These are phyloP conservation scores for Gloeopeniophorella convolvens DNA, from an alignment of 768 basidiomycete species.

Conservation along the genomic window DNA sequence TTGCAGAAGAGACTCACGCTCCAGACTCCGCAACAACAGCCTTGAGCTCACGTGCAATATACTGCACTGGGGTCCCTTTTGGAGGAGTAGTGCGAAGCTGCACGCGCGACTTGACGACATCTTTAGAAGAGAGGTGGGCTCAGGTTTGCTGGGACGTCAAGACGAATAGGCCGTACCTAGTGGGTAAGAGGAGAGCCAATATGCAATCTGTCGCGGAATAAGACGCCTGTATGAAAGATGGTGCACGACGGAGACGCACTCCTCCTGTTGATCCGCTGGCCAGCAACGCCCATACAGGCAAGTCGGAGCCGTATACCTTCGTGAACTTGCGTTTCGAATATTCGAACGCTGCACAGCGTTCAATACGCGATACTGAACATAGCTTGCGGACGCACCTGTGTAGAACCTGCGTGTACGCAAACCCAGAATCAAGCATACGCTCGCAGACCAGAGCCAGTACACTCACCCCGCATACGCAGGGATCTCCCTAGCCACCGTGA, in stretches of 20 bases:
- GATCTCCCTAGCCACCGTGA: constrained; percentile 88
- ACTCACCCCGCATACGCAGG: constrained; percentile 87
- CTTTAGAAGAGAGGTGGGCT: constrained; percentile 31
- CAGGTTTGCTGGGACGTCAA: neutral
- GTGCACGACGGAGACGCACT: constrained; percentile 36
- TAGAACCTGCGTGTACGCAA: constrained; percentile 57
- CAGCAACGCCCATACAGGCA: constrained; percentile 83
- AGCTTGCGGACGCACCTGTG: constrained; percentile 37
- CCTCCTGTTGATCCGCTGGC: constrained; percentile 81
- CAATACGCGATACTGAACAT: neutral
- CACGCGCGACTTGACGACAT: constrained; percentile 87
- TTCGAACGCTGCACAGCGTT: constrained; percentile 61
- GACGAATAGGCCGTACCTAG: constrained; percentile 41
- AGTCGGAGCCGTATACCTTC: constrained; percentile 50
- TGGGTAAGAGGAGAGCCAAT: constrained; percentile 94
- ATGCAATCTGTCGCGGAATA: constrained; percentile 49
- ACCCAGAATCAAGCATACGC: neutral
- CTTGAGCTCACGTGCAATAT: constrained; percentile 67
- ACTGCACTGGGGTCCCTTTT: constrained; percentile 61
- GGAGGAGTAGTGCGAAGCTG: constrained; percentile 77
- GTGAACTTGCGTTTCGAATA: constrained; percentile 76
- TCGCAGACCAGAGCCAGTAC: too few species aligned
- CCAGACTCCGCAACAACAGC: constrained; percentile 66
- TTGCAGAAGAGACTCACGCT: constrained; percentile 53
- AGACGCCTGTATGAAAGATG: neutral